Evolutionary conservation across 441 rosid genomes (phyloP).

Genomic region (Populus tomentosa): DNA sequence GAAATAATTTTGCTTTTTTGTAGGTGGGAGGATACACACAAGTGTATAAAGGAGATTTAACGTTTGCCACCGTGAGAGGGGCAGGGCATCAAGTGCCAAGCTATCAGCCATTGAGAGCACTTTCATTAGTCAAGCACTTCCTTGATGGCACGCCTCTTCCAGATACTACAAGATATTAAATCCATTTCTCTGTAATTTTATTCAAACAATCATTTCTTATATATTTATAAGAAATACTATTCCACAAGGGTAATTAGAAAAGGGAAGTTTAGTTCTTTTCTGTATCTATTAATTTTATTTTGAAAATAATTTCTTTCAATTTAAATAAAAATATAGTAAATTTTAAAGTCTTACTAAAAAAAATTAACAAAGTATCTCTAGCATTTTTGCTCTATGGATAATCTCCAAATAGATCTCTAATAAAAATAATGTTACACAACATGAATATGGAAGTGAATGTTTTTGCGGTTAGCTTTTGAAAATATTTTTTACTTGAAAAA

Average conservation of each 20-base stretch:
- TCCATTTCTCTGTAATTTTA: conserved; percentile 8
- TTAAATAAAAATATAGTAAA: no score
- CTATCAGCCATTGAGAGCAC: conserved; percentile 70
- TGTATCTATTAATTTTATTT: no score
- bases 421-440: no score
- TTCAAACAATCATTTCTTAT: background rate
- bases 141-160: conserved; percentile 60
- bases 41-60: conserved; percentile 59
- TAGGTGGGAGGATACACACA: conserved; percentile 78
- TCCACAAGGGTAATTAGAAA: background rate
- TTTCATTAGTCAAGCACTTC: conserved; percentile 64
- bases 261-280: background rate
- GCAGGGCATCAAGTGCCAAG: conserved; percentile 95
- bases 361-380: no score
- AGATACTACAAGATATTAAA: conserved; percentile 27
- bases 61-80: conserved; percentile 69
- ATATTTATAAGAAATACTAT: background rate
- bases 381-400: no score
- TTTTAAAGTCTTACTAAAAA: no score
- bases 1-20: background rate
- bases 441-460: no score
- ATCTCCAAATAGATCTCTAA: no score
- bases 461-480: no score
- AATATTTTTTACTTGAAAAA: no score
- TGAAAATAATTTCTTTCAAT: background rate